phyloP scores from a whole-genome alignment of 2,329 filamentous ascomycete genomes.

The Pezicula rhizophila region DNA sequence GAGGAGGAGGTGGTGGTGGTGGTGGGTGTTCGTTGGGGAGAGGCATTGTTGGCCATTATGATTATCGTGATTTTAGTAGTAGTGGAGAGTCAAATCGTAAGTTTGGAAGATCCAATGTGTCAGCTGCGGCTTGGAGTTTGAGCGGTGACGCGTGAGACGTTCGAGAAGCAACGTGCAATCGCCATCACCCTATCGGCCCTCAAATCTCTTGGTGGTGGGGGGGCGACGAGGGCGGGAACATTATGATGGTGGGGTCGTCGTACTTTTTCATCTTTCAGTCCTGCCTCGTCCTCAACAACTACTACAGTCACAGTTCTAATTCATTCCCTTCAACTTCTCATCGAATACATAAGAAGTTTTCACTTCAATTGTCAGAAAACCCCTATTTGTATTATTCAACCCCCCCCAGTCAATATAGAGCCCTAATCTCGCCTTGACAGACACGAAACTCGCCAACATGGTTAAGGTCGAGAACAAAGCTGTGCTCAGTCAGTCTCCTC shows the following conservation, averaged over 20 bases:
- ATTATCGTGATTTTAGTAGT: slow-evolving; percentile 1
- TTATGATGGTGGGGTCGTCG: too few species aligned
- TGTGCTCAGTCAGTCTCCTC: slow-evolving; percentile 51
- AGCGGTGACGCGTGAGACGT: background rate
- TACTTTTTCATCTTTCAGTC: too few species aligned
- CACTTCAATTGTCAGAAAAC: background rate
- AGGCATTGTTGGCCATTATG: slow-evolving; percentile 16
- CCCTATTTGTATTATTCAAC: background rate
- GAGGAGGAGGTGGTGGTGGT: too few species aligned
- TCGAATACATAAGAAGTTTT: background rate
- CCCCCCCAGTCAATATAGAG: background rate
- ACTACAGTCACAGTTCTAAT: too few species aligned
- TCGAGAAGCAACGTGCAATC: too few species aligned
- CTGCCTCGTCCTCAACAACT: too few species aligned
- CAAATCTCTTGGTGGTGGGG: too few species aligned
- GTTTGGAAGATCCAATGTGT: background rate
- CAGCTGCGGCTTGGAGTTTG: background rate
- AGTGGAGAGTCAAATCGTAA: background rate
- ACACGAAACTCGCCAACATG: slow-evolving; percentile 41
- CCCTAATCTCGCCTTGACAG: slow-evolving; percentile 1
- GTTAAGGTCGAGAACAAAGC: slow-evolving; percentile 63
- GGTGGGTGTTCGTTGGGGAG: slow-evolving; percentile 28
- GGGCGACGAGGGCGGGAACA: too few species aligned
- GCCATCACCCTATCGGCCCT: too few species aligned
- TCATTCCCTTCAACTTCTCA: too few species aligned